Conservation (phyloP, 2,329 filamentous ascomycete genomes). For the Juglanconis juglandina region DNA sequence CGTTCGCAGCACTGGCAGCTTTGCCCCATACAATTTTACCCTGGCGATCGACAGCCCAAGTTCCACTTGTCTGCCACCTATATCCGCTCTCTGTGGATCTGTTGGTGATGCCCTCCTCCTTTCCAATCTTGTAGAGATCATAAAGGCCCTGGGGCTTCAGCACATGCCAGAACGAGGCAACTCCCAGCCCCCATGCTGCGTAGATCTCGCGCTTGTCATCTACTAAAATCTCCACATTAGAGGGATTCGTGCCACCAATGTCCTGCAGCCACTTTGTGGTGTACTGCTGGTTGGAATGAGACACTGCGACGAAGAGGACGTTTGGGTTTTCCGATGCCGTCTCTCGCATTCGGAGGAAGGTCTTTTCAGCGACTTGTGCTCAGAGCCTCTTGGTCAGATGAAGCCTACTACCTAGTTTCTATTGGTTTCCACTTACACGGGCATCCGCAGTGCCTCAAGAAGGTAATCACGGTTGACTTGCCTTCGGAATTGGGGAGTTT, state of each 20-base stretch:
- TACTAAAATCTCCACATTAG: constrained; percentile 56
- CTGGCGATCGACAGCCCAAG: constrained; percentile 55
- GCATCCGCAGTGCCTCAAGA: constrained; percentile 71
- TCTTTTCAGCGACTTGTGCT: constrained; percentile 59
- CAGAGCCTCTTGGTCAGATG: neutral
- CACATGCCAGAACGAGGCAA: constrained; percentile 59
- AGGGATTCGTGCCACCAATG: constrained; percentile 47
- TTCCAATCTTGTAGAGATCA: constrained; percentile 53
- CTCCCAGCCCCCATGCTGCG: constrained; percentile 63
- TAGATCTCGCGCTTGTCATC: constrained; percentile 60
- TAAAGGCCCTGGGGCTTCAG: constrained; percentile 56
- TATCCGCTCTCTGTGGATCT: constrained; percentile 62
- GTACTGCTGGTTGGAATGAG: constrained; percentile 51
- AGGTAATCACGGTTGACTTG: constrained; percentile 60
- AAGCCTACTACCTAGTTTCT: neutral
- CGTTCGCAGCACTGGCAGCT: constrained; percentile 45
- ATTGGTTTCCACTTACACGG: constrained; percentile 54
- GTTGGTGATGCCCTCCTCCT: constrained; percentile 64
- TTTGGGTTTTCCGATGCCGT: constrained; percentile 46
- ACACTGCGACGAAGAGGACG: constrained; percentile 59
- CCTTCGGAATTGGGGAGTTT: constrained; percentile 46
- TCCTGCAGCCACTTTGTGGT: constrained; percentile 58
- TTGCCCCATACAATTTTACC: constrained; percentile 52
- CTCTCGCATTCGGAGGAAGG: constrained; percentile 52
- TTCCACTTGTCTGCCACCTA: constrained; percentile 66